phyloP scores from a whole-genome alignment of 2,329 filamentous ascomycete species.

The Alternaria conjuncta region DNA sequence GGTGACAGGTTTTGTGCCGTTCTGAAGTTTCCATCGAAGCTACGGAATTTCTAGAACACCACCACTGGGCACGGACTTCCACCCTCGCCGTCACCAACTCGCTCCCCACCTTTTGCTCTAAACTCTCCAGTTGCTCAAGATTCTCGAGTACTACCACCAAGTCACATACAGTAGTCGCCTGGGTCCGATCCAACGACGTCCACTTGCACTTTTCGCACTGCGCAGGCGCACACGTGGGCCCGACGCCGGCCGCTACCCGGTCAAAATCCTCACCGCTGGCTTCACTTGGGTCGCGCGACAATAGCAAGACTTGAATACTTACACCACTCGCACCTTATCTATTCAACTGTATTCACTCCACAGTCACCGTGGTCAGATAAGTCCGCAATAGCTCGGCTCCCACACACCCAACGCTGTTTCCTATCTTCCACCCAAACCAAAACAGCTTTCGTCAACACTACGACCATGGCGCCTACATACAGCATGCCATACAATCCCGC shows the following conservation, averaged over 20 bases:
- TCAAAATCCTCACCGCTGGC: constrained; percentile 15
- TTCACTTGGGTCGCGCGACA: constrained; percentile 6
- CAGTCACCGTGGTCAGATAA: not conserved
- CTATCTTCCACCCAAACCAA: not conserved
- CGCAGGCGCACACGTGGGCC: constrained; percentile 2
- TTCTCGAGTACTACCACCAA: not conserved
- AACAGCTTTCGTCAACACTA: not conserved
- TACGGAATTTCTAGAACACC: constrained; percentile 18
- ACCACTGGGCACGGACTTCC: constrained; percentile 11
- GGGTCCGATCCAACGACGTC: not conserved
- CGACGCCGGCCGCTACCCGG: constrained; percentile 4
- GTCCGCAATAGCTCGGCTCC: not conserved
- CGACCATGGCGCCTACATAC: constrained; percentile 12
- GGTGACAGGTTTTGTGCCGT: not conserved
- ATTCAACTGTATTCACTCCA: not conserved
- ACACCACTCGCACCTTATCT: not conserved
- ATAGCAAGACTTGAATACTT: not conserved
- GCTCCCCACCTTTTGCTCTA: not conserved
- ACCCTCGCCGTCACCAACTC: constrained; percentile 8
- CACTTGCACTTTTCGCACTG: not conserved
- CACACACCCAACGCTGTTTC: not conserved
- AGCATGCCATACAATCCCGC: constrained; percentile 3
- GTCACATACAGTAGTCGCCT: not conserved
- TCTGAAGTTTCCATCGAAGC: constrained; percentile 9
- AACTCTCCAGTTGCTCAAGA: not conserved